phyloP scores from a whole-genome alignment of 2,329 filamentous ascomycete genomes.

The Exophiala xenobiotica region DNA sequence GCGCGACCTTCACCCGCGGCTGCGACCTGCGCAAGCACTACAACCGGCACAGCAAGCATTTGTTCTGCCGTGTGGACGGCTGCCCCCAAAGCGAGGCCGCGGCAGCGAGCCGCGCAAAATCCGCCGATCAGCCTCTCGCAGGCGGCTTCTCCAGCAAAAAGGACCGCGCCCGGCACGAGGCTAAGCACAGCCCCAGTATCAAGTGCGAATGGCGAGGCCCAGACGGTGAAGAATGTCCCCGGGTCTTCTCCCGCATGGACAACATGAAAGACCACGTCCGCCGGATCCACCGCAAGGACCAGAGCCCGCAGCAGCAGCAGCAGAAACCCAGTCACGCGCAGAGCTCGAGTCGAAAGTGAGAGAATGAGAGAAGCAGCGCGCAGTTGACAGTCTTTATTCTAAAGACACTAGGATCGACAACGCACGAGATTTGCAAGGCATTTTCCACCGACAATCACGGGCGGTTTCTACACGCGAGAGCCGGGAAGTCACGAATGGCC shows the following conservation, averaged over 20 bases:
- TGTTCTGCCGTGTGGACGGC: conserved; percentile 59
- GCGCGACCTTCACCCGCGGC: conserved; percentile 57
- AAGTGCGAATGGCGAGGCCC: conserved; percentile 42
- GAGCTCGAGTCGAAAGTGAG: conserved; percentile 16
- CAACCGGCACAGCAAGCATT: conserved; percentile 61
- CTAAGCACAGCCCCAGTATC: conserved; percentile 62
- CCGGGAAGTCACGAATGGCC: too few relatives aligned
- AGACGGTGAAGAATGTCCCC: conserved; percentile 49
- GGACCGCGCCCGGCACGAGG: conserved; percentile 61
- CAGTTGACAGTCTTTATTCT: too few relatives aligned
- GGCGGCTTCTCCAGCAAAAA: conserved; percentile 64
- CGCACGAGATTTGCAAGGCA: not conserved
- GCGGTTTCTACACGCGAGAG: not conserved
- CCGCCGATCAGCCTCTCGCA: conserved; percentile 39
- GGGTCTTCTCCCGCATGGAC: conserved; percentile 61
- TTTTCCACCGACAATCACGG: not conserved
- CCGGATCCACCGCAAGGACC: conserved; percentile 41
- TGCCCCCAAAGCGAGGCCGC: conserved; percentile 50
- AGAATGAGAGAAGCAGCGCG: not conserved
- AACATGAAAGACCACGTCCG: conserved; percentile 58
- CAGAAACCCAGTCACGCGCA: conserved; percentile 5
- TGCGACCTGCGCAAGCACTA: conserved; percentile 64
- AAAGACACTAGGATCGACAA: too few relatives aligned
- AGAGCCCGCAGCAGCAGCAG: conserved; percentile 18
- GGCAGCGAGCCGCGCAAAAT: conserved; percentile 19